These are phyloP conservation scores for Aureoboletus auriporus DNA, from an alignment of 768 basidiomycete species.

Conservation along the genomic window DNA sequence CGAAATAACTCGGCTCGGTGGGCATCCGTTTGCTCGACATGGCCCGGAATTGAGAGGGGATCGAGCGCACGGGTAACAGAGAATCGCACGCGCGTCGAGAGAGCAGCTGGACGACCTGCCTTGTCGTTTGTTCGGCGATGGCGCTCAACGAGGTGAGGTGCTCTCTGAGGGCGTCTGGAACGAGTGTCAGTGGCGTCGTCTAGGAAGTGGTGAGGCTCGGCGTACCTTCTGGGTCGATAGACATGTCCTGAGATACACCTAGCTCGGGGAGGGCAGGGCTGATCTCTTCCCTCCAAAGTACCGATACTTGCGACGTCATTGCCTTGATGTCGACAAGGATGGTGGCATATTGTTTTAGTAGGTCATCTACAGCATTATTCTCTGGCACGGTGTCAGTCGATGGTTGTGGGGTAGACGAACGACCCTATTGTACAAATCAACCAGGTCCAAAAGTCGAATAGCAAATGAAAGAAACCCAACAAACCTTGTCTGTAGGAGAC, in stretches of 20 bases:
- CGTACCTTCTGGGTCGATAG: slow-evolving; percentile 49
- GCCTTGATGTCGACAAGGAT: slow-evolving; percentile 63
- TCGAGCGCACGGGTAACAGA: slow-evolving; percentile 78
- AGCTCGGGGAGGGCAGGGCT: slow-evolving; percentile 53
- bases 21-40: slow-evolving; percentile 72
- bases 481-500: slow-evolving; percentile 35
- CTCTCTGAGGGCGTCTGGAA: slow-evolving; percentile 52
- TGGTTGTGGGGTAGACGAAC: slow-evolving; percentile 50
- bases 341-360: slow-evolving; percentile 63
- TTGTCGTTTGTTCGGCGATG: slow-evolving; percentile 55
- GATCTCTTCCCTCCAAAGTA: slow-evolving; percentile 70
- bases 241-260: slow-evolving; percentile 29
- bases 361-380: slow-evolving; percentile 57
- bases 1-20: slow-evolving; percentile 82
- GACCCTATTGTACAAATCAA: slow-evolving; percentile 31
- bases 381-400: slow-evolving; percentile 51
- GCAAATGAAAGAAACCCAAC: slow-evolving; percentile 1
- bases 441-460: background rate
- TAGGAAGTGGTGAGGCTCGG: slow-evolving; percentile 1
- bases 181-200: background rate
- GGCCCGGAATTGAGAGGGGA: slow-evolving; percentile 88
- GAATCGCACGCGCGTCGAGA: slow-evolving; percentile 81
- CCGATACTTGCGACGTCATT: slow-evolving; percentile 48
- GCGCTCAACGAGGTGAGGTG: slow-evolving; percentile 46
- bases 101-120: slow-evolving; percentile 66